Evolutionary conservation across 1,284 basidiomycete species (phyloP).

Genomic region (Melanopsichium pennsylvanicum): DNA sequence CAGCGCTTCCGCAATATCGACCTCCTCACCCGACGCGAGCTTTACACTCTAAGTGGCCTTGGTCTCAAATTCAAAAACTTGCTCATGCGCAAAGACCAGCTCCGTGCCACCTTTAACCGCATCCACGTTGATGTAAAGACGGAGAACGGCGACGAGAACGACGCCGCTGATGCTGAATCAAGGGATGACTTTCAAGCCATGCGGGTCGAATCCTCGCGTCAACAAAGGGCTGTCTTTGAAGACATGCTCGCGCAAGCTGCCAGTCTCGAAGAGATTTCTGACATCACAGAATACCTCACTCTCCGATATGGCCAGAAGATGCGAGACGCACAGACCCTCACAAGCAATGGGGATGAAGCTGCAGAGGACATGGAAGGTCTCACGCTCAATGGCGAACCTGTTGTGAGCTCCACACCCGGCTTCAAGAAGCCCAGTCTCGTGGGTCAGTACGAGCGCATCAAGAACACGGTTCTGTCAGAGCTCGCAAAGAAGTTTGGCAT

Average conservation of each 20-base stretch:
- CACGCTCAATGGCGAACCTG: constrained; percentile 22
- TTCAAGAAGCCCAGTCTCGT: constrained; percentile 85
- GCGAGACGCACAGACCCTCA: constrained; percentile 62
- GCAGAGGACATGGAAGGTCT: constrained; percentile 66
- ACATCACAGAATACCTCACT: constrained; percentile 88
- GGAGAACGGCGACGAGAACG: constrained; percentile 77
- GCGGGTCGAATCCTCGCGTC: constrained; percentile 8
- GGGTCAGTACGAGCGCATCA: constrained; percentile 83
- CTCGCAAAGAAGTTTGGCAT: constrained; percentile 84
- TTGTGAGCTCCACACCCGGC: constrained; percentile 64
- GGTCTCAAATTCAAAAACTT: constrained; percentile 64
- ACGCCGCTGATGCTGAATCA: constrained; percentile 57
- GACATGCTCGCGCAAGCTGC: constrained; percentile 65
- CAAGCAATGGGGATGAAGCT: constrained; percentile 76
- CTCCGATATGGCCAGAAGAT: constrained; percentile 75
- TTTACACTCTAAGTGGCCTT: constrained; percentile 75
- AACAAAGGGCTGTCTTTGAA: constrained; percentile 42
- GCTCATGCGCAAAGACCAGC: constrained; percentile 56
- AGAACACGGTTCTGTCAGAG: constrained; percentile 78
- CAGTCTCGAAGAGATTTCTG: constrained; percentile 84
- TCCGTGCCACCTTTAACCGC: constrained; percentile 53
- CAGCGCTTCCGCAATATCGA: constrained; percentile 39
- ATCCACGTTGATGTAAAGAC: constrained; percentile 70
- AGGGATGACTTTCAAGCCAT: constrained; percentile 1
- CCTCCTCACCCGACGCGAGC: constrained; percentile 57